Percentiles rank a stretch among this genome's conserved stretches.
Conservation (phyloP, 1,139 yeast species). For the Eremothecium sinecaudum region DNA sequence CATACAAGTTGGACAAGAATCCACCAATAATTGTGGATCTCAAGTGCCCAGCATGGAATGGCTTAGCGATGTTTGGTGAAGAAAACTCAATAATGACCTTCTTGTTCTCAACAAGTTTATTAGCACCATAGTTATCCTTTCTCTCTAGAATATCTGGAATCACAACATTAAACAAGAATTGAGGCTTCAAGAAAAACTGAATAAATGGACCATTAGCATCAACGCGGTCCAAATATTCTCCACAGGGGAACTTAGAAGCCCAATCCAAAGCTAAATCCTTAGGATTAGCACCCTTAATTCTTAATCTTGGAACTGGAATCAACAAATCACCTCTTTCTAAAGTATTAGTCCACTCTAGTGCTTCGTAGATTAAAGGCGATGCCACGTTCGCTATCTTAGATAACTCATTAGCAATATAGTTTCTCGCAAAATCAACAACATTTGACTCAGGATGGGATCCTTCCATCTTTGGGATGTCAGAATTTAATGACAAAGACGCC, state of each 20-base stretch:
- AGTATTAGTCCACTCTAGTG: conserved; percentile 80
- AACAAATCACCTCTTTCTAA: conserved; percentile 88
- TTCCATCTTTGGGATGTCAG: conserved; percentile 15
- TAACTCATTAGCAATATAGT: conserved; percentile 75
- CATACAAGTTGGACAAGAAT: conserved; percentile 83
- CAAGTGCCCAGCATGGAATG: conserved; percentile 98
- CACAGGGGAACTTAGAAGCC: conserved; percentile 60
- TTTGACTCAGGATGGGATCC: conserved; percentile 26
- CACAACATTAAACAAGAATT: conserved; percentile 56
- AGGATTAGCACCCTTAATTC: conserved; percentile 80
- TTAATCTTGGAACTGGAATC: conserved; percentile 86
- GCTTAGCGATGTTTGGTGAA: conserved; percentile 97
- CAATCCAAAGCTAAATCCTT: conserved; percentile 78
- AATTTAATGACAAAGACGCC: conserved; percentile 15
- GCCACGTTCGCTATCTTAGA: conserved; percentile 66
- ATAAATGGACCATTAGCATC: conserved; percentile 84
- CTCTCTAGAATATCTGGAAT: conserved; percentile 62
- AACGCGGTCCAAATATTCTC: conserved; percentile 58
- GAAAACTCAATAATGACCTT: conserved; percentile 80
- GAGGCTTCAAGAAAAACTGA: conserved; percentile 74
- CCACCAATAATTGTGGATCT: conserved; percentile 98
- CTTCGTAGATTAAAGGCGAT: conserved; percentile 60
- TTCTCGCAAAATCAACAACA: conserved; percentile 42
- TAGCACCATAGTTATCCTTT: conserved; percentile 56
- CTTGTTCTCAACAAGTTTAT: conserved; percentile 68